phyloP scores from a whole-genome alignment of 2,329 filamentous ascomycete species.

The Talaromyces amestolkiae region DNA sequence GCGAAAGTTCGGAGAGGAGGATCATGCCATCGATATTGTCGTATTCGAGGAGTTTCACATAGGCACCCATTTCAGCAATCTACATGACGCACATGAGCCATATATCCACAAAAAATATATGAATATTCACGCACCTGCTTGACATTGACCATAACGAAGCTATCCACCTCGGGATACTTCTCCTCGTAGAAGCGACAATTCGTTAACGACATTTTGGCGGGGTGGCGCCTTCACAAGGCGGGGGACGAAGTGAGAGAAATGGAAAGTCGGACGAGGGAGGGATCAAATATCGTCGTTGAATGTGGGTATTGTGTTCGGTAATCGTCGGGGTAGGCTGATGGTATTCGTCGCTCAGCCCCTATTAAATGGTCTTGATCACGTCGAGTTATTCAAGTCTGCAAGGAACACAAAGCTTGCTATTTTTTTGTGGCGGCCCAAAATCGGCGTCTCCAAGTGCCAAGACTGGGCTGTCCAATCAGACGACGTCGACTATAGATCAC shows the following conservation, averaged over 20 bases:
- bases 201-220: conserved; percentile 83
- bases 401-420: conserved; percentile 13
- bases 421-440: conserved; percentile 21
- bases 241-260: conserved; percentile 6
- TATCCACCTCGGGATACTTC: conserved; percentile 97
- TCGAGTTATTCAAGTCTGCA: conserved; percentile 5
- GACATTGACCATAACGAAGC: conserved; percentile 99
- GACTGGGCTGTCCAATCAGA: neutral
- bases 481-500: neutral
- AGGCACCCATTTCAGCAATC: conserved; percentile 99
- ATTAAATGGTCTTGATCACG: neutral
- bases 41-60: conserved; percentile 98
- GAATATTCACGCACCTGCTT: conserved; percentile 68
- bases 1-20: conserved; percentile 91
- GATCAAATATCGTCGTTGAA: neutral
- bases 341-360: neutral
- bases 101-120: conserved; percentile 3
- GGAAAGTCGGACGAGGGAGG: neutral
- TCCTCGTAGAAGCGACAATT: conserved; percentile 98
- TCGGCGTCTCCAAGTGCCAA: conserved; percentile 2
- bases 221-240: conserved; percentile 32
- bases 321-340: neutral
- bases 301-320: neutral
- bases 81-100: conserved; percentile 36
- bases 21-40: conserved; percentile 99